These are phyloP conservation scores for Oryza meyeriana DNA, from an alignment of 176 grass and related monocot genomes.

Conservation along the genomic window DNA sequence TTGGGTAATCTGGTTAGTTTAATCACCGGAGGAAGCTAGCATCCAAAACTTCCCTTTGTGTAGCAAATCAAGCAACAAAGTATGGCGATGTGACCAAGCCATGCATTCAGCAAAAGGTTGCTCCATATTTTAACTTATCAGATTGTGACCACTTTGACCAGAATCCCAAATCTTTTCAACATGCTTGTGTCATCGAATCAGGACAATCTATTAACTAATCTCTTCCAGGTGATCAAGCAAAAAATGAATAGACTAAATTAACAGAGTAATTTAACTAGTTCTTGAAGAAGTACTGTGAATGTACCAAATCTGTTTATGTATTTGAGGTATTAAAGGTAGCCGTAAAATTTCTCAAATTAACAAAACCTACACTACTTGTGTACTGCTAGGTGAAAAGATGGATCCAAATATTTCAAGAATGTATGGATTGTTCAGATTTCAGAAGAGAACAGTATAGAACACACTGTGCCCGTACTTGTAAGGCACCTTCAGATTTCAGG, in stretches of 20 bases:
- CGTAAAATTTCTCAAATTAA: too few species aligned
- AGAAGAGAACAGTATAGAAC: not conserved
- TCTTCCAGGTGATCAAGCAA: not conserved
- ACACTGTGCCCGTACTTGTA: not conserved
- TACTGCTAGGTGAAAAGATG: not conserved
- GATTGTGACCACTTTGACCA: not conserved
- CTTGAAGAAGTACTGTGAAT: accelerated
- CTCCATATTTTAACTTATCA: not conserved
- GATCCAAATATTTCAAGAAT: not conserved
- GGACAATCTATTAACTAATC: not conserved
- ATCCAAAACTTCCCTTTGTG: not conserved
- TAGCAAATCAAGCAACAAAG: not conserved
- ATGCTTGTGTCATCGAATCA: not conserved
- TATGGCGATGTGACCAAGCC: not conserved
- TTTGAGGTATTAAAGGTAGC: too few species aligned
- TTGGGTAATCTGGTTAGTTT: not conserved
- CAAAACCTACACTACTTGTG: too few species aligned
- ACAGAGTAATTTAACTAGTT: too few species aligned
- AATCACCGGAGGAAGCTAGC: not conserved
- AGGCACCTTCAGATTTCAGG: not conserved
- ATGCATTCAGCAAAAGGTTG: not conserved
- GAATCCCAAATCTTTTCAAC: not conserved
- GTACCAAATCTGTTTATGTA: too few species aligned
- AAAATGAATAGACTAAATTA: too few species aligned
- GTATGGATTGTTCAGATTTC: not conserved